Conservation (phyloP, 129 eudicot genomes). For the Cynara cardunculus region DNA sequence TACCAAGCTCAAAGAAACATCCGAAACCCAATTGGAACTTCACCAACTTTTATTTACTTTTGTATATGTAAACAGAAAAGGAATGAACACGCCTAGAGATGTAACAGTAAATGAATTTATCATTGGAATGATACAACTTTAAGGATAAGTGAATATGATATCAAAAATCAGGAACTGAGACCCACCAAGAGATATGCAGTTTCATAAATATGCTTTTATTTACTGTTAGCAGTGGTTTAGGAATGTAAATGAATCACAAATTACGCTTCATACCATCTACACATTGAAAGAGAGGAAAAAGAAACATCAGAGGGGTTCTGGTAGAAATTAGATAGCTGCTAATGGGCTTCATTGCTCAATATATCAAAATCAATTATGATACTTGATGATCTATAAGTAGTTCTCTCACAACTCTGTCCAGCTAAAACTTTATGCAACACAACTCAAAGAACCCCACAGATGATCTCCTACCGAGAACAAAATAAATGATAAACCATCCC, state of each 20-base stretch:
- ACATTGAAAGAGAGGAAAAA: too few species aligned
- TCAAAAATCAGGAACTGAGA: background rate
- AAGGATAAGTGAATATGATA: background rate
- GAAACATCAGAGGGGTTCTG: too few species aligned
- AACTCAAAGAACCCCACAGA: too few species aligned
- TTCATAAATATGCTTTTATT: background rate
- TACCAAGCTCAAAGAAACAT: background rate
- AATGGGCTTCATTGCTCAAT: background rate
- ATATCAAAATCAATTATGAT: background rate
- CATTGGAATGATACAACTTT: background rate
- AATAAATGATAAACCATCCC: too few species aligned
- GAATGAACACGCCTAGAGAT: background rate
- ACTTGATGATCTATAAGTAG: too few species aligned
- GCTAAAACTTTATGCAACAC: too few species aligned
- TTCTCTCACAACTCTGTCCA: too few species aligned
- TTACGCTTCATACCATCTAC: too few species aligned
- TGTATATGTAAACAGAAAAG: background rate
- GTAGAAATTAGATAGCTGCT: background rate
- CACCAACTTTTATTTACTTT: background rate
- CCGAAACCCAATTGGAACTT: background rate
- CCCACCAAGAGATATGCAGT: background rate
- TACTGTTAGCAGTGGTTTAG: background rate
- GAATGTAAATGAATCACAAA: too few species aligned
- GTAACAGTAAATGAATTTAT: background rate
- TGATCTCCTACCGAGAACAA: too few species aligned